These are phyloP conservation scores for Apophysomyces trapeziformis DNA, from an alignment of 371 early-diverging fungal species.

Conservation along the genomic window DNA sequence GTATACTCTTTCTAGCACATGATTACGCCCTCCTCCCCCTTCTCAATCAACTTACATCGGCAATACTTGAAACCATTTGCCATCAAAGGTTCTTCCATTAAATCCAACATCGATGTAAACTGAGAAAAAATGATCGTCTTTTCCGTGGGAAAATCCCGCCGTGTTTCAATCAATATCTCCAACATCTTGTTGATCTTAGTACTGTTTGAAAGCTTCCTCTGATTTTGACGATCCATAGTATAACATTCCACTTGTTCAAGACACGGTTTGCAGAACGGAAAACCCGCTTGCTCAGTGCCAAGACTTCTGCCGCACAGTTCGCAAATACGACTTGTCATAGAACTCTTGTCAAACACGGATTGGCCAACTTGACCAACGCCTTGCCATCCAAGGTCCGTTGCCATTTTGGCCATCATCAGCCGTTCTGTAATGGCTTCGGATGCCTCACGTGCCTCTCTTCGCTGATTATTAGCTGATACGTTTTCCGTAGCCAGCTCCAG, in stretches of 20 bases:
- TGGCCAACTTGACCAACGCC: constrained; percentile 24
- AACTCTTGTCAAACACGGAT: constrained; percentile 23
- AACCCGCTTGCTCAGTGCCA: not conserved
- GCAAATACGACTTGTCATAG: constrained; percentile 21
- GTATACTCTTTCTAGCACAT: constrained; percentile 32
- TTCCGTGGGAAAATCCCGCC: constrained; percentile 36
- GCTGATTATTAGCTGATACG: constrained; percentile 1
- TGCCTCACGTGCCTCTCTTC: constrained; percentile 15
- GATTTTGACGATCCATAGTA: not conserved
- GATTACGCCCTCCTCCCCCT: constrained; percentile 37
- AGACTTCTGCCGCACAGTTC: constrained; percentile 45
- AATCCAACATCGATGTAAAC: constrained; percentile 78
- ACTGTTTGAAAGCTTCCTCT: constrained; percentile 27
- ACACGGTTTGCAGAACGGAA: constrained; percentile 19
- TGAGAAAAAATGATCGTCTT: constrained; percentile 91
- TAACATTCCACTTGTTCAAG: constrained; percentile 17
- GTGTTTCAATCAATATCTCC: constrained; percentile 44
- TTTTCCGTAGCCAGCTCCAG: constrained; percentile 30
- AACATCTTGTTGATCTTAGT: constrained; percentile 58
- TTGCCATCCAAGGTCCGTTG: constrained; percentile 35
- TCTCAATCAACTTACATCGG: constrained; percentile 49
- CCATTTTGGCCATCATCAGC: constrained; percentile 32
- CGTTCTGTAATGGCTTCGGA: constrained; percentile 26
- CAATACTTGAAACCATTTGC: constrained; percentile 64
- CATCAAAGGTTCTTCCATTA: constrained; percentile 71